These are phyloP conservation scores for Moesziomyces parantarcticus DNA, from an alignment of 1,284 basidiomycete genomes.

Conservation along the genomic window DNA sequence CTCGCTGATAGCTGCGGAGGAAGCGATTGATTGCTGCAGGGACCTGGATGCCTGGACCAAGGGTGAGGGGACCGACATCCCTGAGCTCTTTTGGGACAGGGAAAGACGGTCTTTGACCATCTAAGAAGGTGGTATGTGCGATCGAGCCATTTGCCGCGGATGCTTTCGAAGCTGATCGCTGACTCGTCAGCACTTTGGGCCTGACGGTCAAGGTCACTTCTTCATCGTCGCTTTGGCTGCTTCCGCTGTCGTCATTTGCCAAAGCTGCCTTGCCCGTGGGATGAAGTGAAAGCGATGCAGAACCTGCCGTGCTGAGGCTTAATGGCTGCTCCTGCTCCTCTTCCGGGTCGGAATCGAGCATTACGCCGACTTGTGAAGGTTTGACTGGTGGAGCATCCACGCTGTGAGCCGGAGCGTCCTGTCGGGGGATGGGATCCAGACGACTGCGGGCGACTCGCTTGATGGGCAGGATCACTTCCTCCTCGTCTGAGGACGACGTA, in stretches of 20 bases:
- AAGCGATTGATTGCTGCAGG: slow-evolving; percentile 81
- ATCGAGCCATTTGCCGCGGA: neutral
- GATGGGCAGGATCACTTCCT: neutral
- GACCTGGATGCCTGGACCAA: slow-evolving; percentile 69
- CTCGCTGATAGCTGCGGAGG: slow-evolving; percentile 83
- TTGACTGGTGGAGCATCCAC: too few species aligned
- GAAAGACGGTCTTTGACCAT: slow-evolving; percentile 28
- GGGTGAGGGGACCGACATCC: slow-evolving; percentile 15
- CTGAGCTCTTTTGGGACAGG: slow-evolving; percentile 18
- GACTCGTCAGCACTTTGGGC: neutral
- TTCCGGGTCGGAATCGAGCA: slow-evolving; percentile 8
- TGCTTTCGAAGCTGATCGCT: neutral
- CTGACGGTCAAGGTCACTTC: slow-evolving; percentile 20
- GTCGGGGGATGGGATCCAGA: neutral
- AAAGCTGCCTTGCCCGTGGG: neutral
- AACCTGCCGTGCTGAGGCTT: slow-evolving; percentile 8
- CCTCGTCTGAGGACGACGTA: neutral
- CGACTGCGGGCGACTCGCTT: neutral
- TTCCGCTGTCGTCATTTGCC: neutral
- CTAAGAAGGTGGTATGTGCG: neutral
- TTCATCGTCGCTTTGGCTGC: slow-evolving; percentile 32
- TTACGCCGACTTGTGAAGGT: neutral
- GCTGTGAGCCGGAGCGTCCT: too few species aligned
- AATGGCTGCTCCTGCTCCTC: slow-evolving; percentile 22
- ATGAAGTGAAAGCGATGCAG: neutral